Percentiles rank a stretch among this genome's conserved stretches.
These are phyloP conservation scores for Phlyctochytrium arcticum DNA, from an alignment of 192 early-diverging fungal species.

Conservation along the genomic window DNA sequence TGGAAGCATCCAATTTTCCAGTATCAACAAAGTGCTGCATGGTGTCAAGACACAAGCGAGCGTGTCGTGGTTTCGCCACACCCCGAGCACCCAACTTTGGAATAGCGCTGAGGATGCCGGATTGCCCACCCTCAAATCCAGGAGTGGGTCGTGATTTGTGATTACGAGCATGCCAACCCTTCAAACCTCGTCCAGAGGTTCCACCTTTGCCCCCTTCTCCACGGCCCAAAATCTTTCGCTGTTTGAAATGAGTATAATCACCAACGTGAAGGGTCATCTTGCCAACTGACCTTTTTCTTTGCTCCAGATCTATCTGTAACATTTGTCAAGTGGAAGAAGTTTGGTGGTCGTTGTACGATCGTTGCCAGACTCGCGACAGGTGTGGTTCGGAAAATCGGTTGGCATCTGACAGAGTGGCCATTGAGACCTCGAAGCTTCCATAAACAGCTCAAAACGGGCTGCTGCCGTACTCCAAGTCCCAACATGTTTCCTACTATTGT, in stretches of 20 bases:
- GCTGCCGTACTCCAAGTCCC: too few relatives aligned
- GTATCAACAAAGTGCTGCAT: conserved; percentile 89
- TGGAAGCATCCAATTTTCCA: conserved; percentile 73
- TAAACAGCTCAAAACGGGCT: too few relatives aligned
- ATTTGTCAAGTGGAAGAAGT: conserved; percentile 26
- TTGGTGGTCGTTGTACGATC: conserved; percentile 8
- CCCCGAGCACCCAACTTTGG: conserved; percentile 77
- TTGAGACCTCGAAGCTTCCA: too few relatives aligned
- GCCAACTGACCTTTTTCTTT: conserved; percentile 29
- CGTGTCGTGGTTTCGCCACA: conserved; percentile 4
- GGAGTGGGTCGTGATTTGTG: conserved; percentile 73
- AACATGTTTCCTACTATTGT: too few relatives aligned
- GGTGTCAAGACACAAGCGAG: conserved; percentile 65
- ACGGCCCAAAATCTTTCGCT: conserved; percentile 32
- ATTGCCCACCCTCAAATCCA: conserved; percentile 93
- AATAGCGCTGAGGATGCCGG: conserved; percentile 72
- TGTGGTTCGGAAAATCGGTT: too few relatives aligned
- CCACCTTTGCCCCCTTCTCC: conserved; percentile 88
- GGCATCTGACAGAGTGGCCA: too few relatives aligned
- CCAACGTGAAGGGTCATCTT: neutral
- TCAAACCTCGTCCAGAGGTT: conserved; percentile 86
- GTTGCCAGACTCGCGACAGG: neutral
- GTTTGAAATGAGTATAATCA: neutral
- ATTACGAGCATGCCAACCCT: conserved; percentile 81
- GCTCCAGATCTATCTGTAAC: conserved; percentile 38